These are phyloP conservation scores for Stylonectria norvegica DNA, from an alignment of 2,329 filamentous ascomycete genomes.

Conservation along the genomic window DNA sequence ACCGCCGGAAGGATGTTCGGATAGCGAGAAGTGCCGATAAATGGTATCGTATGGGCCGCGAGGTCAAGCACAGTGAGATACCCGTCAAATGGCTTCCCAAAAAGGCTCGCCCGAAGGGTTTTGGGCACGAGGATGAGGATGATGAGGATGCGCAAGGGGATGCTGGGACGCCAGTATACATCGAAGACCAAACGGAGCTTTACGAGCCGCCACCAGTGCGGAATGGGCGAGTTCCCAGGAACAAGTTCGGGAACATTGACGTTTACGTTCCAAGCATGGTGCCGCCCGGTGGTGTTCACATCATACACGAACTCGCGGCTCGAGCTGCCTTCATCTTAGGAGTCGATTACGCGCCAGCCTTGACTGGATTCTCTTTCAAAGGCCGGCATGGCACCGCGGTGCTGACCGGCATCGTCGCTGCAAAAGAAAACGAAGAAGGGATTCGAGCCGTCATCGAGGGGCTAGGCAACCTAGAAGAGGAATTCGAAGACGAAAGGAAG, in stretches of 20 bases:
- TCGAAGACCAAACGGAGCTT: conserved; percentile 61
- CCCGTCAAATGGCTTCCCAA: conserved; percentile 72
- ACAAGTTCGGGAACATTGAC: conserved; percentile 91
- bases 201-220: conserved; percentile 76
- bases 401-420: conserved; percentile 72
- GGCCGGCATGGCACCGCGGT: conserved; percentile 84
- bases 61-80: conserved; percentile 74
- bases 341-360: conserved; percentile 83
- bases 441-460: conserved; percentile 66
- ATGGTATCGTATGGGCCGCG: conserved; percentile 85
- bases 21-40: conserved; percentile 74
- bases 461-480: conserved; percentile 62
- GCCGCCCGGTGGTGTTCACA: conserved; percentile 73
- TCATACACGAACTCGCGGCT: conserved; percentile 57
- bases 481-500: conserved; percentile 65
- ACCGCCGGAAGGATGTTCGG: conserved; percentile 76
- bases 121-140: conserved; percentile 24
- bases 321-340: conserved; percentile 72
- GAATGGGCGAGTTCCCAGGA: conserved; percentile 76
- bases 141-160: conserved; percentile 30
- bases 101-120: conserved; percentile 34
- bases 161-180: conserved; percentile 56
- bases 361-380: conserved; percentile 86
- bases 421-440: conserved; percentile 67
- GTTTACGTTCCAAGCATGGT: conserved; percentile 92